Base-by-base conservation (phyloP, 192 early-diverging fungal species). In the Funneliformis mosseae region DNA sequence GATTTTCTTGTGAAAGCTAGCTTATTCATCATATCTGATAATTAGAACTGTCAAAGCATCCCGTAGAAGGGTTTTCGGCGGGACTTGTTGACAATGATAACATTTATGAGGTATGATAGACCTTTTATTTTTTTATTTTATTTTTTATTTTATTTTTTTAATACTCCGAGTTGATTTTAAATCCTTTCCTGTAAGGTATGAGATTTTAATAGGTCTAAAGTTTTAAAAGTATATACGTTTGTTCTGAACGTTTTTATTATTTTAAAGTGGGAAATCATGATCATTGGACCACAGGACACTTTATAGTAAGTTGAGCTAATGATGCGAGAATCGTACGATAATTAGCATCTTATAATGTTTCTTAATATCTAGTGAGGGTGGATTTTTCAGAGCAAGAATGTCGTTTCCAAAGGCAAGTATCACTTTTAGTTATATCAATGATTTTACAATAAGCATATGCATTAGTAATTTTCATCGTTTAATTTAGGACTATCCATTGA, bases 241-340 rank as follows among this genome's bases (percentile, higher is more conserved):
- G 4, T 21, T 1, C 50, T 55, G 50, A 55, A 7, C 18, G 21
- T 7, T 18, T 71, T 59, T 48, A 38, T 74, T 55, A 39, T 59
- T 48, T 1, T 76, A 76, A 83, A 94, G 93, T 95, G 95, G 95
- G 93, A 94, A 67, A 91, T 99, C 43, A 93, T 96, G 88, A 90
- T 99, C 76, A 92, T 97, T 73, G 96, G 96, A 23, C 94, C 97
- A 45, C 88, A 90, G 55, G 95, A 93, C 74, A 96, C 96, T 11
- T 84, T 93, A 64, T 97, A 96, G 92, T 93, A 90, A 88, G 92
- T 83, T 45, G 28, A 25, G 14, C 4, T 21, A 55, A 55, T 55
- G 50, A 55, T 21, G 0, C 16, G 10, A 50, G 16, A 21, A n/a
- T 55, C 5, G 48, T 18, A 50, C 16, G 48, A 50, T 50, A 16